Evolutionary conservation across 1,139 yeast species (phyloP), one percentile per base, ranked within the genome.

Genomic region (Debaryomyces sp.): DNA sequence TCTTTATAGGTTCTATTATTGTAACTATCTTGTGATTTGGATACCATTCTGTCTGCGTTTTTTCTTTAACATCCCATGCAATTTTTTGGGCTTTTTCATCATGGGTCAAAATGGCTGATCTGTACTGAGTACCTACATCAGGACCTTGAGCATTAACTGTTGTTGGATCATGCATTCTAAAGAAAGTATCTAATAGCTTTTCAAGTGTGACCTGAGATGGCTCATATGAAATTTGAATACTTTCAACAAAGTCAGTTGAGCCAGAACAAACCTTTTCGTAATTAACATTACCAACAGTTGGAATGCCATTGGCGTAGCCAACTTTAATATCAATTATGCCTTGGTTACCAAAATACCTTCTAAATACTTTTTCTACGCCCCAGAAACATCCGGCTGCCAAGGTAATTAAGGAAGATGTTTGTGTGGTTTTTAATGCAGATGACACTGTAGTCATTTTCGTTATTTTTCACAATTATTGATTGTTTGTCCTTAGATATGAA

Each of bases 381-480:
- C 98, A 92, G 75, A 91, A 94, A 64, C 99, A 92, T 3, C 95
- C 95, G 1, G 88, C 91, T 1, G 89, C 92, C 21, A 87, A 66
- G 0, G 91, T 86, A 47, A 85, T 65, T 33, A 84, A 57, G 56
- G 79, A 75, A 44, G 86, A 62, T 4, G 75, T 64, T 6, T 71
- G 41, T 2, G 77, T 68, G 12, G 70, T 67, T 45, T 61, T 65
- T 39, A 76, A 54, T 1, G 75, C 67, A 5, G 78, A 73, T 2
- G 80, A 75, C 10, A 70, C 52, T 17, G 63, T 43, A 40, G 60
- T 53, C 54, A 53, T 53, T 15, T 27, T 39, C 42, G 15, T 4
- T 39, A 12, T 27, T 39, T 9, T 15, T 39, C 12, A 13, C 21
- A 39, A 21, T 21, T 35, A 21, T 5, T 21, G 13, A 24, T 36